A percentile compares a stretch with the other conserved stretches of the same genome.
Conservation (phyloP, 1,284 basidiomycete species). For the Austropuccinia psidii region DNA sequence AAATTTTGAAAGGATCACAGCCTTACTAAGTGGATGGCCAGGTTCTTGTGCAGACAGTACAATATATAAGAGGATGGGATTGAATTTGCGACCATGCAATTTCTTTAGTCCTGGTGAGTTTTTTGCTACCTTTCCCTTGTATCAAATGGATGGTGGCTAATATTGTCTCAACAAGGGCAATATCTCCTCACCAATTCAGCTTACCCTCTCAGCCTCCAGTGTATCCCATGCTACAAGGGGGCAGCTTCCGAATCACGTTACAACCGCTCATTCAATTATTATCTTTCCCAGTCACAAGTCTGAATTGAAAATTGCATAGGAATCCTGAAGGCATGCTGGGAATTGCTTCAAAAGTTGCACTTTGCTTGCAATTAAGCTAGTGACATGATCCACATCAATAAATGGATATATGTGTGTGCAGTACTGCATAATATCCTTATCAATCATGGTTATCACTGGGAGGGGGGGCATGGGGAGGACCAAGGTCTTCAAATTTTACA, state of each 20-base stretch:
- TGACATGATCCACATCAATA: too few relatives aligned
- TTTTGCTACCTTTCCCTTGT: too few relatives aligned
- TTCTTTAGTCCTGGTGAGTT: background rate
- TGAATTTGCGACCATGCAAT: background rate
- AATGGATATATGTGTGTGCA: too few relatives aligned
- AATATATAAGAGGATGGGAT: background rate
- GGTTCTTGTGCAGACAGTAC: background rate
- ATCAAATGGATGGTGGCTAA: too few relatives aligned
- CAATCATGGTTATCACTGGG: too few relatives aligned
- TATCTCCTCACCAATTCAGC: background rate
- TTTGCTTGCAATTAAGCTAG: too few relatives aligned
- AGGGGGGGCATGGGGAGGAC: too few relatives aligned
- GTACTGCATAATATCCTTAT: too few relatives aligned
- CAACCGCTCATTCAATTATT: constrained; percentile 9
- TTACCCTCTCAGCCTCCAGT: background rate
- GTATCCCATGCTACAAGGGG: background rate
- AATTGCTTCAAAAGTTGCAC: too few relatives aligned
- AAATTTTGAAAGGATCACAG: background rate
- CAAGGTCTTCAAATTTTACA: too few relatives aligned
- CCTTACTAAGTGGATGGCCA: background rate
- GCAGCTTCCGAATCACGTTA: background rate
- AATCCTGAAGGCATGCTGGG: too few relatives aligned
- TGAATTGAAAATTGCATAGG: background rate
- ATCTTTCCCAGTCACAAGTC: background rate
- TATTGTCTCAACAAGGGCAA: background rate